Base-by-base conservation (phyloP, 2,329 filamentous ascomycete genomes). In the Colletotrichum truncatum region DNA sequence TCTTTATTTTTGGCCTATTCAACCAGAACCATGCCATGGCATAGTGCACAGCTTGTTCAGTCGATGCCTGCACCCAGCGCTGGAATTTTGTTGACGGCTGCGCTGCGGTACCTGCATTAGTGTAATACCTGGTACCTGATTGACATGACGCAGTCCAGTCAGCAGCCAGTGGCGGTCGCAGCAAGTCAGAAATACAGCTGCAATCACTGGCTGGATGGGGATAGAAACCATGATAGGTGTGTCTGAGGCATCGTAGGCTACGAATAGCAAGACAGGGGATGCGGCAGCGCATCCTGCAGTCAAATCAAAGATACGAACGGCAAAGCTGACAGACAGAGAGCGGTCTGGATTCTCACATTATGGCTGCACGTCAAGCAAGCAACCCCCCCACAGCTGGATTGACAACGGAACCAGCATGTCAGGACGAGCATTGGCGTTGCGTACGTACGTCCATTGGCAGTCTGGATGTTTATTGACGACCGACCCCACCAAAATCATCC, bases 101-200 rank as follows among this genome's bases (percentile, higher is more conserved):
- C 28, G 34, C 36, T 62, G 51, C 43, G 41, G 62, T 65, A 54
- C 62, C 62, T 65, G 62, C 62, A 51, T 62, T 65, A 62, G 62
- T 49, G 57, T 36, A 59, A 30, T 41, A 21, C 14, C 30, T 59
- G 49, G 51, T 54, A 55, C 58, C 39, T 62, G 63, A 30, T 36
- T 25, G 39, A 48, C 18, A 28, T 63, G 43, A 66, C 51, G 36
- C 63, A 56, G 51, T 30, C 30, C 43, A 26, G 63, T 63, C 57
- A 66, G 51, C 49, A 57, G 62, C 62, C 62, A 62, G 41, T 49
- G 28, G 43, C 28, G 26, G 46, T 54, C 26, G 45, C 34, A 57
- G 36, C 32, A 38, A 32, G 60, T 59, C 46, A 25, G 38, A n/a
- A 30, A 28, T 30, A 51, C 43, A 51, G 51, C 57, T 45, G 57